Base-by-base conservation (phyloP, 768 basidiomycete genomes). In the Clitopilus passeckerianus region DNA sequence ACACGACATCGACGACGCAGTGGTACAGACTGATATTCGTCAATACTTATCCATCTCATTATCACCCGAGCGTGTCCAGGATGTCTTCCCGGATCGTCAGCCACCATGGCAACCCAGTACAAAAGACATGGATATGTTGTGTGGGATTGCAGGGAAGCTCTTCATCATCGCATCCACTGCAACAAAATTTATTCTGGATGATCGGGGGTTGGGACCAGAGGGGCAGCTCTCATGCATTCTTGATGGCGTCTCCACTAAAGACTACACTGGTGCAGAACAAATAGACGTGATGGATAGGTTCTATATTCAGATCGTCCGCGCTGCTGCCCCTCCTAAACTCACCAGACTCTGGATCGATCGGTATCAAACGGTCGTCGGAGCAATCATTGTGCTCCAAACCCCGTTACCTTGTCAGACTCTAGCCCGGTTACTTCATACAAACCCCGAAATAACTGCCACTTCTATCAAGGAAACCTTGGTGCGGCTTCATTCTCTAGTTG, bases 11-110 rank as follows among this genome's bases (percentile, higher is more conserved):
- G 57, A 57, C 10, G 44, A 18, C 4, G 20, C n/a, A 3, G 35
- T 57, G n/a, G 57, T 57, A 37, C 24, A 57, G 6, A n/a, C 43
- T 5, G 57, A 57, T 22, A 57, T 57, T 34, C 30, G 30, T 1
- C 14, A 50, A 5, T 57, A 57, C 15, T n/a, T 52, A 5, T 18
- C 16, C 6, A 5, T 5, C 10, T 50, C 18, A 2, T 12, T 50
- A 5, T 50, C 46, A 5, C 3, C 10, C 46, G 20, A 50, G n/a
- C 46, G 12, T 3, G 22, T 50, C 46, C 46, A 50, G 46, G 20
- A 50, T 5, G 16, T 22, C 5, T 50, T 50, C 46, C 46, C 46
- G 5, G 5, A 50, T 5, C 22, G 18, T 9, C 22, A 50, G 5
- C 46, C 46, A 5, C 46, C 22, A 4, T 50, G 46, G 46, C 46